These are phyloP conservation scores for Tetrahymena elliotti DNA, from an alignment of 73 alveolate species.

Conservation along the genomic window DNA sequence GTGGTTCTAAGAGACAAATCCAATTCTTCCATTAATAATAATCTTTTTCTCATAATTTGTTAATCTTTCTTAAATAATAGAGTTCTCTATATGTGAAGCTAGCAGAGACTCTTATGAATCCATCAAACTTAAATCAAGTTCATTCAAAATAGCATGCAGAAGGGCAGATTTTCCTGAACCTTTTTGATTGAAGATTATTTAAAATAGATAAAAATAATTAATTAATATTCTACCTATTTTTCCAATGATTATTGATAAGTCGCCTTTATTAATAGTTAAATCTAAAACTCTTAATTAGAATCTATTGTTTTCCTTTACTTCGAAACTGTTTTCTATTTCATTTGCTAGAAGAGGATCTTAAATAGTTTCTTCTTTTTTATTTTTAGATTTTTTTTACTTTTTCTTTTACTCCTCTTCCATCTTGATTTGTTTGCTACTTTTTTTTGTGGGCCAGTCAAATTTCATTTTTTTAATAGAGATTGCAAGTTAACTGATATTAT, in stretches of 20 bases:
- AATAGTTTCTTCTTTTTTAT: background rate
- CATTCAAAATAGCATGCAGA: constrained; percentile 35
- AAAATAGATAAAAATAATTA: too few relatives aligned
- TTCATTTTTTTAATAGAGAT: constrained; percentile 6
- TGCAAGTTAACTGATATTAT: background rate
- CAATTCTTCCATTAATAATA: constrained; percentile 45
- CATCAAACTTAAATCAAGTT: background rate
- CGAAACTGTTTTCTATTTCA: background rate
- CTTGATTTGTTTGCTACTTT: background rate
- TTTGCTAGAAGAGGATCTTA: background rate
- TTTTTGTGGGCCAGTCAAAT: constrained; percentile 29
- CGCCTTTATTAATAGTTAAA: background rate
- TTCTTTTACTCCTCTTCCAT: background rate
- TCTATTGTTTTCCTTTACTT: background rate
- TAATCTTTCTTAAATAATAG: background rate
- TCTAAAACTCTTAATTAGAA: background rate
- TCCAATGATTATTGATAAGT: constrained; percentile 20
- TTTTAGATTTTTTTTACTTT: background rate
- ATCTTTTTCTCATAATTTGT: constrained; percentile 41
- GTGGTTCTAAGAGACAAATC: constrained; percentile 70
- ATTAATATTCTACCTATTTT: background rate
- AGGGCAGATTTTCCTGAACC: constrained; percentile 41
- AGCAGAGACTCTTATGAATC: background rate
- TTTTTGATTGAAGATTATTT: too few relatives aligned
- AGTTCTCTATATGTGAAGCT: background rate